A percentile compares a stretch with the other conserved stretches of the same genome.
These are phyloP conservation scores for Colletotrichum sp. DNA, from an alignment of 2,329 filamentous ascomycete species.

Conservation along the genomic window DNA sequence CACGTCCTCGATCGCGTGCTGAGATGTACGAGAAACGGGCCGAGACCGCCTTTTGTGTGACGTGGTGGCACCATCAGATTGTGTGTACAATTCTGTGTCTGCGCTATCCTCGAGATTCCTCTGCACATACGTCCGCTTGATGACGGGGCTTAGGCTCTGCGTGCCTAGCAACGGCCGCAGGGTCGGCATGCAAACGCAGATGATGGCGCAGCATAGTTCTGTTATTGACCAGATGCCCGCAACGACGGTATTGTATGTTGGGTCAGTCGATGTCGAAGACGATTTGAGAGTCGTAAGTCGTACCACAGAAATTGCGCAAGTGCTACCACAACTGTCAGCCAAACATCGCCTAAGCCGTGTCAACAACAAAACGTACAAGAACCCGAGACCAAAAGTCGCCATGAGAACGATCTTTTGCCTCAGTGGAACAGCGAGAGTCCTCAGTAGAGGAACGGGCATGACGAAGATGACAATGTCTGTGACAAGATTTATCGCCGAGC, in stretches of 20 bases:
- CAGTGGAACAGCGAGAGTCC: conserved; percentile 19
- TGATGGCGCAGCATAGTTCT: conserved; percentile 41
- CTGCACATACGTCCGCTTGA: not conserved
- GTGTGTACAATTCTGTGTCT: not conserved
- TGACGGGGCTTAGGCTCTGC: not conserved
- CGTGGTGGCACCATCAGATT: not conserved
- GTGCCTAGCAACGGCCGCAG: conserved; percentile 31
- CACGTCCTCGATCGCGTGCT: not conserved
- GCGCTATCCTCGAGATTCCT: not conserved
- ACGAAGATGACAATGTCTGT: conserved; percentile 28
- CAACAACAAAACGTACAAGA: conserved; percentile 22
- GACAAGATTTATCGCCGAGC: conserved; percentile 28
- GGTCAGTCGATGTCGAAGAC: conserved; percentile 30
- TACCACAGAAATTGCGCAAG: conserved; percentile 29
- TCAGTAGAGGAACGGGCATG: conserved; percentile 27
- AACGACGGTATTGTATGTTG: conserved; percentile 34
- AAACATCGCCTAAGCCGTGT: fast-evolving
- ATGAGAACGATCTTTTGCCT: conserved; percentile 24
- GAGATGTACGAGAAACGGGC: not conserved
- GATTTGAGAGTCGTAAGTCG: conserved; percentile 33
- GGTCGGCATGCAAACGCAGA: conserved; percentile 43
- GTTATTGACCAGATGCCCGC: conserved; percentile 39
- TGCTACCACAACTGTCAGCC: conserved; percentile 3
- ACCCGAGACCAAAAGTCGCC: conserved; percentile 26
- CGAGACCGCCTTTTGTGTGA: not conserved